Percentiles rank a stretch among this genome's conserved stretches.
These are phyloP conservation scores for Tricholomella constricta DNA, from an alignment of 768 basidiomycete genomes.

Conservation along the genomic window DNA sequence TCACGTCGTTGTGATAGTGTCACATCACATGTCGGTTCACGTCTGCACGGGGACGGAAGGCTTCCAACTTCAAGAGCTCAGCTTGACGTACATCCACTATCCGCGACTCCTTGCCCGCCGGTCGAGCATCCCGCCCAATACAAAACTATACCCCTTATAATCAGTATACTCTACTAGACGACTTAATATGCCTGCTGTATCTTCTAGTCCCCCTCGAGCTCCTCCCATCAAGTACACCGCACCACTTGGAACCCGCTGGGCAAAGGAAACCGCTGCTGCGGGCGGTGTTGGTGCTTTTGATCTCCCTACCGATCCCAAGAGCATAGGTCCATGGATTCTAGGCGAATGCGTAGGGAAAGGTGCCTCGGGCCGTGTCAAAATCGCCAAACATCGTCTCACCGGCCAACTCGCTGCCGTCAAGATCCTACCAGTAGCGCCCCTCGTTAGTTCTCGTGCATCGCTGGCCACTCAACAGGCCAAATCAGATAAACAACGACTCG, in stretches of 20 bases:
- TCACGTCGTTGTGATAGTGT: slow-evolving; percentile 6
- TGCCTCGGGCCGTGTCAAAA: slow-evolving; percentile 91
- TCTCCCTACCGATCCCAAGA: slow-evolving; percentile 80
- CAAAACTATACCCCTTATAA: slow-evolving; percentile 35
- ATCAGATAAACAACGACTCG: slow-evolving; percentile 79
- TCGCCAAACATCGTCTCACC: slow-evolving; percentile 83
- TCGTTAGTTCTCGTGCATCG: slow-evolving; percentile 72
- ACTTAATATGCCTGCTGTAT: slow-evolving; percentile 39
- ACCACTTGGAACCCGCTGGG: slow-evolving; percentile 81
- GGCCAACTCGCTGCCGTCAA: slow-evolving; percentile 95
- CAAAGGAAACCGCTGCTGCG: slow-evolving; percentile 84
- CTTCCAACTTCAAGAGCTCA: slow-evolving; percentile 4
- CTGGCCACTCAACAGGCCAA: slow-evolving; percentile 67
- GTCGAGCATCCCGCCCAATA: slow-evolving; percentile 40
- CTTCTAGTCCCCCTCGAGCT: slow-evolving; percentile 64
- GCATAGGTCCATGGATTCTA: slow-evolving; percentile 89
- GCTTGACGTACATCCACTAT: slow-evolving; percentile 16
- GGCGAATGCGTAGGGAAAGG: slow-evolving; percentile 95
- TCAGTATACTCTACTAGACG: slow-evolving; percentile 24
- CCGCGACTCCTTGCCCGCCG: slow-evolving; percentile 38
- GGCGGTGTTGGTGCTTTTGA: slow-evolving; percentile 74
- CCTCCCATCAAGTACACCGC: slow-evolving; percentile 73
- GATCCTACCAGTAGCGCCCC: slow-evolving; percentile 84
- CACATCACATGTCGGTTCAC: slow-evolving; percentile 21
- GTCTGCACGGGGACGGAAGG: slow-evolving; percentile 19